Percentiles rank a stretch among this genome's conserved stretches.
Evolutionary conservation across 2,329 filamentous ascomycete species (phyloP).

Genomic region (Colletotrichum shisoi): DNA sequence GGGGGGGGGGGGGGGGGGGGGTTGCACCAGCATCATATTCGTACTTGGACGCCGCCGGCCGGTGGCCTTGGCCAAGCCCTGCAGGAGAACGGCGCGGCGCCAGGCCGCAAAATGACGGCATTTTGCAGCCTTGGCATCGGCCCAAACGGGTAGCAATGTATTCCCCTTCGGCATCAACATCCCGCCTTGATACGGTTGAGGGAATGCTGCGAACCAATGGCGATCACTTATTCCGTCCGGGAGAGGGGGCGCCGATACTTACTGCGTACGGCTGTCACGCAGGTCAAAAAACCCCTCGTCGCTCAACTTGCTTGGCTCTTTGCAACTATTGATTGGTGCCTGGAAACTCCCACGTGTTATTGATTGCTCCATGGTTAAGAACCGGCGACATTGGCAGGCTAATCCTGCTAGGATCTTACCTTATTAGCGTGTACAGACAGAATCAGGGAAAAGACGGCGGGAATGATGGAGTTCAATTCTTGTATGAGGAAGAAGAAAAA

Average conservation of each 20-base stretch:
- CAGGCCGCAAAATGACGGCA: constrained; percentile 23
- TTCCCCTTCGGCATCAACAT: neutral
- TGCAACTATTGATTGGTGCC: neutral
- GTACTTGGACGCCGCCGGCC: neutral
- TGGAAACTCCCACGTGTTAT: too few species aligned
- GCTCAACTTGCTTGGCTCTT: neutral
- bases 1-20: too few species aligned
- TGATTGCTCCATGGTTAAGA: neutral
- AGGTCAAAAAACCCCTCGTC: neutral
- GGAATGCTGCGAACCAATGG: neutral
- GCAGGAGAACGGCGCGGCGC: constrained; percentile 22
- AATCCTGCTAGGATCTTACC: neutral
- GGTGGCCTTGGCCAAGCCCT: constrained; percentile 7
- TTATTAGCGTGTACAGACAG: neutral
- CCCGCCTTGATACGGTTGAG: constrained; percentile 3
- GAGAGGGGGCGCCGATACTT: too few species aligned
- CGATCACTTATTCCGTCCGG: neutral
- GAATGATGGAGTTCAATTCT: neutral
- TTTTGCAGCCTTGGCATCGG: constrained; percentile 24
- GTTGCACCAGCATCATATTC: neutral
- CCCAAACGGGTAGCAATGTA: constrained; percentile 5
- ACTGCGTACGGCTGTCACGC: neutral
- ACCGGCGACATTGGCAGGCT: neutral
- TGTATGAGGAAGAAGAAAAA: neutral
- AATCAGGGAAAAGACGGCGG: neutral